Percentiles rank a stretch among this genome's conserved stretches.
Conservation (phyloP, 306 rosid genomes). For the Leucaena leucocephala region DNA sequence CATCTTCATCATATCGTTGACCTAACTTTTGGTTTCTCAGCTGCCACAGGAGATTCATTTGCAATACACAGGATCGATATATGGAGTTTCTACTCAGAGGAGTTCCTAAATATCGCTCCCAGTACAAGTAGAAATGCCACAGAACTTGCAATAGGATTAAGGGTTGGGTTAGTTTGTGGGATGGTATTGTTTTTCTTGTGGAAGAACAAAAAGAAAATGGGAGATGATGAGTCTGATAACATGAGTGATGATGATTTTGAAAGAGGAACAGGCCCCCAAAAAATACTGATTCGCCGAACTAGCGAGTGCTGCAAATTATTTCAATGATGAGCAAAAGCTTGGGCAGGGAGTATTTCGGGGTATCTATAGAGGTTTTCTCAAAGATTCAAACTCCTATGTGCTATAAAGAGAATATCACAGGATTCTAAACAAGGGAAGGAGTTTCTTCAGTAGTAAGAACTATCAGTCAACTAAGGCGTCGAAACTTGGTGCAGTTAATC, state of each 20-base stretch:
- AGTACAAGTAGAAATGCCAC: too few species aligned
- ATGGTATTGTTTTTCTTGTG: too few species aligned
- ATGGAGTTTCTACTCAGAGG: background rate
- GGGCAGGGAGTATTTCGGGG: constrained; percentile 39
- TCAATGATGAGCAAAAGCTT: background rate
- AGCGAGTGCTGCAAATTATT: too few species aligned
- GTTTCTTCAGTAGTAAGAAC: constrained; percentile 9
- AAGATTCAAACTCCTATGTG: background rate
- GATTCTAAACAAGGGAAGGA: constrained; percentile 5
- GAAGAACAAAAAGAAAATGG: too few species aligned
- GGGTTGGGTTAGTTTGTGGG: too few species aligned
- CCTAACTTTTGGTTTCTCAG: background rate
- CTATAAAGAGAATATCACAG: background rate
- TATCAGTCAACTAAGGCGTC: constrained; percentile 44
- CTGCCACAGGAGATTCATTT: background rate
- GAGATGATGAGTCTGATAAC: too few species aligned
- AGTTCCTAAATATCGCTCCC: background rate
- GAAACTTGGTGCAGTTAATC: constrained; percentile 46
- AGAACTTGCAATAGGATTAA: too few species aligned
- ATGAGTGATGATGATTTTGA: too few species aligned
- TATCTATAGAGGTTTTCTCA: constrained; percentile 19
- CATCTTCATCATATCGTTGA: background rate
- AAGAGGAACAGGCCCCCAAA: too few species aligned
- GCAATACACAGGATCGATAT: background rate
- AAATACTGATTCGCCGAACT: too few species aligned